Base-by-base conservation (phyloP, 306 rosid genomes). In the Mucuna pruriens region DNA sequence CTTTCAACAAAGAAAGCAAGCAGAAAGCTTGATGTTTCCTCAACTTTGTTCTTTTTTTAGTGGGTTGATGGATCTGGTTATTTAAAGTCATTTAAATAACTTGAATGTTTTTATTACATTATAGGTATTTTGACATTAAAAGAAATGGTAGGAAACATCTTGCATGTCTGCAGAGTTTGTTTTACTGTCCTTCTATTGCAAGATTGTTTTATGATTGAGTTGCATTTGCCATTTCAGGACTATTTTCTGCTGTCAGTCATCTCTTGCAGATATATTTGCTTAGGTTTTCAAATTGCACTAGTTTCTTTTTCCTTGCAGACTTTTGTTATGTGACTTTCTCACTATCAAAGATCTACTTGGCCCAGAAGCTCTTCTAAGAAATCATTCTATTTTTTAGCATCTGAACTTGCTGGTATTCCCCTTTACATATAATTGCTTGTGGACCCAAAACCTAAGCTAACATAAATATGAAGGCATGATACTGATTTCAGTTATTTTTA, bases 391-490 rank as follows among this genome's bases (percentile, higher is more conserved):
- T 61, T 12, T 31, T 7, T 45, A 31, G 62, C 39, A 42, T 29
- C 61, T 69, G 26, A 29, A 68, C 15, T 25, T 79, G 83, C 65
- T 45, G 39, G 25, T 40, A 49, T 66, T 36, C 68, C 49, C 57
- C 33, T 34, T 38, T 65, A 64, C 51, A 63, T 45, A 7, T 17
- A 76, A 45, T 61, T 61, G 48, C 61, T 42, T 76, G 71, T 44
- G 60, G 44, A 15, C 39, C 34, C 64, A 23, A 44, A 76, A 17
- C 29, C 20, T 61, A 25, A 16, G 6, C 58, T 75, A 42, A 10
- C 61, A 42, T 44, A 40, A 33, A 51, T 19, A 22, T 7, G 13
- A 36, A 34, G 74, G 51, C n/a, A 17, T 62, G 63, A 2, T 75
- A 34, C 10, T 52, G 29, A 36, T 78, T 78, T 49, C 54, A 46